Evolutionary conservation across 257 asterid genomes (phyloP).

Genomic region (Euphrasia confusa): DNA sequence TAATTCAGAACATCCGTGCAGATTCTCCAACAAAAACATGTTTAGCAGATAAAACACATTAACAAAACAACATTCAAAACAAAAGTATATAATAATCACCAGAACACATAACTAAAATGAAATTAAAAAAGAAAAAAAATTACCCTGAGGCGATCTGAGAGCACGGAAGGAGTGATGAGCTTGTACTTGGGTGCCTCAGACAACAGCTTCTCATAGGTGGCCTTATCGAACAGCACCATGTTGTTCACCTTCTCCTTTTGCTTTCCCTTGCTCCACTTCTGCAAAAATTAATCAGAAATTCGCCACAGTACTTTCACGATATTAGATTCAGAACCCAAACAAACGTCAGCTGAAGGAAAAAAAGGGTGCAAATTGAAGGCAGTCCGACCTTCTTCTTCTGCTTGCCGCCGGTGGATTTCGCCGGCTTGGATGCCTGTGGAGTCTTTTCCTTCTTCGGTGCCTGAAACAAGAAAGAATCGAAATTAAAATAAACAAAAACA

Average conservation of each 20-base stretch:
- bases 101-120: neutral
- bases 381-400: conserved; percentile 84
- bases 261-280: conserved; percentile 79
- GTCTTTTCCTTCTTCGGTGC: conserved; percentile 95
- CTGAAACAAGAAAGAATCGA: conserved; percentile 18
- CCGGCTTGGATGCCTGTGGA: conserved; percentile 91
- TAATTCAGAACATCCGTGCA: no score
- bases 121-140: neutral
- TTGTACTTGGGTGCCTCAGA: conserved; percentile 86
- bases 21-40: no score
- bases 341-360: neutral
- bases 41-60: no score
- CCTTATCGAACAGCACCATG: conserved; percentile 81
- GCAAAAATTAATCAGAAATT: conserved; percentile 9
- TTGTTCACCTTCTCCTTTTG: conserved; percentile 98
- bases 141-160: conserved; percentile 95
- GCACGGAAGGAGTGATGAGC: conserved; percentile 86
- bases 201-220: conserved; percentile 74
- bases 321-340: conserved; percentile 7
- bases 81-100: neutral
- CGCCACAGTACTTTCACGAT: neutral
- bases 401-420: conserved; percentile 87
- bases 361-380: neutral
- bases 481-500: neutral
- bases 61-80: neutral